Evolutionary conservation across 768 basidiomycete genomes (phyloP), one percentile per base, ranked within the genome.

Genomic region (Bullera alba): DNA sequence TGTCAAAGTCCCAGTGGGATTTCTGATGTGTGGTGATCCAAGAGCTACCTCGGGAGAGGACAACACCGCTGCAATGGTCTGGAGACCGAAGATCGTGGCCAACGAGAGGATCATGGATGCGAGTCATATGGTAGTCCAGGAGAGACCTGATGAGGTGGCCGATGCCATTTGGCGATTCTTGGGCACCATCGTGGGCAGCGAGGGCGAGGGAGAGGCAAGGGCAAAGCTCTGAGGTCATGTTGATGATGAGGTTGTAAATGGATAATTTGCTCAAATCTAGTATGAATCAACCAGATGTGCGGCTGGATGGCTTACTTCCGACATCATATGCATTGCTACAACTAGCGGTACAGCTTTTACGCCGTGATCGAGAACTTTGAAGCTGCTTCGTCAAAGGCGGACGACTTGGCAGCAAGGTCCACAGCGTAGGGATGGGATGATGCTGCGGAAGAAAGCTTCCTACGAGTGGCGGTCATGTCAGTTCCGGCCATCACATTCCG

Each of bases 351-450:
- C 8, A 8, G 19, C 7, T 43, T 32, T 30, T 58, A 68, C 34
- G 65, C 62, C 7, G 67, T 38, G 22, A 73, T 54, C 5, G 54
- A 54, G 38, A 71, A 75, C 53, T 72, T 75, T 25, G 63, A 58
- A 19, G 74, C 73, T 2, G 74, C 74, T 29, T 70, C 73, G 42
- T 76, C 75, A 48, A 76, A 76, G 16, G 65, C 54, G 16, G 44
- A 30, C 15, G 63, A 58, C 56, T 75, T 75, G 23, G 62, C 67
- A 8, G 55, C 58, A 15, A 74, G 46, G 47, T 75, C 73, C 21
- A 59, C 25, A 12, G 74, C 56, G 32, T 71, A 54, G 0, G 75
- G 75, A 53, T 75, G 73, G 17, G 37, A 21, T 10, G 74, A 60
- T 12, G 70, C 68, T 8, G 57, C 52, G 0, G 57, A 14, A 0